Evolutionary conservation across 2,329 filamentous ascomycete species (phyloP), one percentile per base, ranked within the genome.

Genomic region (Colletotrichum sp.): DNA sequence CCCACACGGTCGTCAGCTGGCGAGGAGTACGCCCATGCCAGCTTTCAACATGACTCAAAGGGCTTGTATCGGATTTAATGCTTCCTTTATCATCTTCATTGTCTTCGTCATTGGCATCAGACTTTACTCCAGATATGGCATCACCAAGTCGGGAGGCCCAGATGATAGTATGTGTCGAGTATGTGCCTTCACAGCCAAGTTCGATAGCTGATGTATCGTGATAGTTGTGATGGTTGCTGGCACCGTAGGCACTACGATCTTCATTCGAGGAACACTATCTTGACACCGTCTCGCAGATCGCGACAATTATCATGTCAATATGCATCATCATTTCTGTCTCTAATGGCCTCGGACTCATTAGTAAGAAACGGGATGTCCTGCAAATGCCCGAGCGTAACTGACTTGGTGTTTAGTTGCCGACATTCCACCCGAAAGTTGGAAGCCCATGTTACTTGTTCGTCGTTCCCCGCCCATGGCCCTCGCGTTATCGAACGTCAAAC

Each of bases 401-500:
- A 48, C 2, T 7, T 12, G 9, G 39, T 4, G 18, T 6, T 6
- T 7, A 48, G 43, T 48, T 13, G 43, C 43, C 43, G 43, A 48
- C 6, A 48, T 48, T 48, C 43, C 43, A 21, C 43, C 43, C 1
- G 43, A 48, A 7, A 48, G 43, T 21, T 48, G 43, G 43, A 48
- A 48, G 10, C n/a, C 43, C n/a, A 48, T 21, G 43, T 13, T 48
- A 13, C 43, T 48, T 3, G n/a, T 48, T 48, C 18, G 43, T 48
- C 0, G 0, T 21, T 13, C 3, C n/a, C 18, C 43, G 43, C n/a
- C n/a, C 9, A 7, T 48, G 3, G 0, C 1, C 43, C n/a, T 13
- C 10, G 4, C 10, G n/a, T 21, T 7, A 21, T 48, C n/a, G 18
- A 0, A 13, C 2, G 2, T 0, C 2, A n/a, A 48, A 48, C n/a